phyloP scores from a whole-genome alignment of 129 eudicot genomes.

The Calendula officinalis region DNA sequence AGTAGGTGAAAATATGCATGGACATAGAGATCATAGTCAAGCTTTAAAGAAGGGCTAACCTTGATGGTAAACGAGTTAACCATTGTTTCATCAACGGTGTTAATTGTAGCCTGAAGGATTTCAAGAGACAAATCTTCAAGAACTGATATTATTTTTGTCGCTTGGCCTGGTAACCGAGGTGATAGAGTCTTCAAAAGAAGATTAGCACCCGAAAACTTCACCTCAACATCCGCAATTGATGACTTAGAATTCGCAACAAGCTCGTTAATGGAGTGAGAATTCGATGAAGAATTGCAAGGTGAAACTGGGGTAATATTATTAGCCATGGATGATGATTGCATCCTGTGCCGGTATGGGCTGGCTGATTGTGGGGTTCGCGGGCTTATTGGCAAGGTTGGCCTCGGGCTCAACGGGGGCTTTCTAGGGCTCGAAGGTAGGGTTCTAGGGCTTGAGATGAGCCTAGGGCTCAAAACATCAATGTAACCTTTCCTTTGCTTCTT shows the following conservation, averaged over 20 bases:
- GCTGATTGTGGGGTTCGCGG: conserved; percentile 79
- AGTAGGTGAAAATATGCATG: conserved; percentile 1
- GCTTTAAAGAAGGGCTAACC: conserved; percentile 39
- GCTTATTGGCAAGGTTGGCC: conserved; percentile 73
- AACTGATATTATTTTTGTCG: conserved; percentile 60
- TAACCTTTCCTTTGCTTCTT: conserved; percentile 86
- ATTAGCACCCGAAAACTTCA: conserved; percentile 81
- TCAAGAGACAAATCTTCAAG: conserved; percentile 86
- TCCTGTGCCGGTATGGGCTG: conserved; percentile 57
- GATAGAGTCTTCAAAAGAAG: conserved; percentile 69
- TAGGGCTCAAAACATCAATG: conserved; percentile 70
- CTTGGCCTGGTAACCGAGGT: conserved; percentile 70
- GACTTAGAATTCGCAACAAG: conserved; percentile 85
- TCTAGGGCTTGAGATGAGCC: conserved; percentile 74
- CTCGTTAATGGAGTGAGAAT: conserved; percentile 51
- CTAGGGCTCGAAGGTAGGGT: conserved; percentile 70
- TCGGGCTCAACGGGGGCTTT: conserved; percentile 85
- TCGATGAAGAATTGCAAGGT: conserved; percentile 46
- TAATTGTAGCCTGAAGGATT: conserved; percentile 66
- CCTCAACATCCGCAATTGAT: conserved; percentile 79
- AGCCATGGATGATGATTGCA: conserved; percentile 35
- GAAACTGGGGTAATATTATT: conserved; percentile 29
- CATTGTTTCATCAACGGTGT: conserved; percentile 56
- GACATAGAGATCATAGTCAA: neutral
- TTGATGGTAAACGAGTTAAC: conserved; percentile 83